Conservation (phyloP, 148 eudicot genomes). For the Silene latifolia region DNA sequence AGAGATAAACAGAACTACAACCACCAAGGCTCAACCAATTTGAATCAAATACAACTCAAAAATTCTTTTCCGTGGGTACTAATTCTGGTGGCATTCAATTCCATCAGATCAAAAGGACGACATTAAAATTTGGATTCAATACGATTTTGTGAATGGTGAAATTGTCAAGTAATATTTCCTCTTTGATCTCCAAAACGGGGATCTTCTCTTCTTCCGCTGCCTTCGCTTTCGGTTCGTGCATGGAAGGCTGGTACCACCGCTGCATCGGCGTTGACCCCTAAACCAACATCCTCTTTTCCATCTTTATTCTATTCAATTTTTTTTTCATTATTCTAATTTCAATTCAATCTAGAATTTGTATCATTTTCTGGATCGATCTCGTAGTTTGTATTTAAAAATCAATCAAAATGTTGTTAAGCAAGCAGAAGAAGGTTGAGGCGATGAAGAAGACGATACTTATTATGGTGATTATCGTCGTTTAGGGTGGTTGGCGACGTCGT, state of each 20-base stretch:
- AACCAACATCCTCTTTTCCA: not conserved
- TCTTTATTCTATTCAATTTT: not conserved
- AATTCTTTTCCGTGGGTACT: too few species aligned
- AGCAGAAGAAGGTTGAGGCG: conserved; percentile 37
- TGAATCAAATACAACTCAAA: too few species aligned
- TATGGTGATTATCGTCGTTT: too few species aligned
- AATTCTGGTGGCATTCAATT: too few species aligned
- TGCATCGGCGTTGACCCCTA: conserved; percentile 41
- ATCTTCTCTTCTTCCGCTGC: conserved; percentile 2
- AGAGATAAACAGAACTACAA: too few species aligned
- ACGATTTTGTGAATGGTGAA: conserved; percentile 28
- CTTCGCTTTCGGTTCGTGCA: conserved; percentile 50
- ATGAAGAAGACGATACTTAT: conserved; percentile 50
- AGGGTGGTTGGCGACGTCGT: too few species aligned
- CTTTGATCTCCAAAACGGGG: conserved; percentile 30
- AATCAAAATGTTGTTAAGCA: conserved; percentile 32
- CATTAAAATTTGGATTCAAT: too few species aligned
- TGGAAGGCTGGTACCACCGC: conserved; percentile 64
- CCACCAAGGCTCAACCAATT: too few species aligned
- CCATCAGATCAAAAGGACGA: too few species aligned
- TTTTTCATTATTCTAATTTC: not conserved
- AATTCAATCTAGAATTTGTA: not conserved
- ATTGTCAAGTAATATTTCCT: conserved; percentile 27
- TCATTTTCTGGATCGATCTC: not conserved
- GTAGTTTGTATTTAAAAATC: not conserved